Evolutionary conservation across 306 rosid genomes (phyloP).

Genomic region (Rubus idaeus): DNA sequence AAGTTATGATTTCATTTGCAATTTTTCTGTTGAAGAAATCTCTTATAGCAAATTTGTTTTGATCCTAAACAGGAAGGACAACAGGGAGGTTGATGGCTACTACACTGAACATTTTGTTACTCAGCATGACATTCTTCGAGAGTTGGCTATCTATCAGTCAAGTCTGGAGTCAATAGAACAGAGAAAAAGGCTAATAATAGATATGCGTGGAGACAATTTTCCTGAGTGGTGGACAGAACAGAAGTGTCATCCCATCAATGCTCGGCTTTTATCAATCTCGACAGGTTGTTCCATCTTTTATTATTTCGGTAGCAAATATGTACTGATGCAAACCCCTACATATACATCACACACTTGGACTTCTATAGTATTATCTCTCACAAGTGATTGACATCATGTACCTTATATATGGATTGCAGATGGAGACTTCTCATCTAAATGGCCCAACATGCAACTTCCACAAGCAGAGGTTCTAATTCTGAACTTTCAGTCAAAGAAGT

Average conservation of each 20-base stretch:
- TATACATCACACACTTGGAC: background rate
- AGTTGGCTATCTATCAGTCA: constrained; percentile 45
- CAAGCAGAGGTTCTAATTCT: constrained; percentile 54
- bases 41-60: background rate
- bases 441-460: constrained; percentile 46
- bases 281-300: constrained; percentile 33
- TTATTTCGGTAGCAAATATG: background rate
- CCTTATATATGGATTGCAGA: constrained; percentile 37
- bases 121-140: constrained; percentile 54
- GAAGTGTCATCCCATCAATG: constrained; percentile 33
- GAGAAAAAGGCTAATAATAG: constrained; percentile 43
- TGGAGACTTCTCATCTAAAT: constrained; percentile 39
- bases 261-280: constrained; percentile 53
- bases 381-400: background rate
- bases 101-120: constrained; percentile 44
- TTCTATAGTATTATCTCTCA: background rate
- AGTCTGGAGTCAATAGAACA: constrained; percentile 25
- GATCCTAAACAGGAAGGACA: constrained; percentile 37
- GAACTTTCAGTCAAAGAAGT: constrained; percentile 43
- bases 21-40: background rate
- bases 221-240: constrained; percentile 60
- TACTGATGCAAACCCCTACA: background rate
- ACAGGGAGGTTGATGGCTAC: constrained; percentile 35
- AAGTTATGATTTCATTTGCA: background rate
- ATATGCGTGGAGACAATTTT: constrained; percentile 37